Conservation (phyloP, 2,329 filamentous ascomycete genomes). For the Graphium sp. region DNA sequence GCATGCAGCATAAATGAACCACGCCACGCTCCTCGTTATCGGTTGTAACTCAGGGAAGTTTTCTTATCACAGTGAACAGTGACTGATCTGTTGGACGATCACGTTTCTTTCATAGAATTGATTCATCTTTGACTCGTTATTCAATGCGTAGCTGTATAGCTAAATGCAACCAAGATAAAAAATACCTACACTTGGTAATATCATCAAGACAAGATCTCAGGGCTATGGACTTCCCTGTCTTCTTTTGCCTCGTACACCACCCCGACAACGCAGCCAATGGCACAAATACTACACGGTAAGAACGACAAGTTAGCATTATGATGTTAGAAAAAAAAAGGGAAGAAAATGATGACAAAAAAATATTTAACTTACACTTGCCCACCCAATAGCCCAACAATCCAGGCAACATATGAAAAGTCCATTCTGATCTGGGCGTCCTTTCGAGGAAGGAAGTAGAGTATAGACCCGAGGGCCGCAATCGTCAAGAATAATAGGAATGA, state of each 20-base stretch:
- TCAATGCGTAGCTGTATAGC: no score
- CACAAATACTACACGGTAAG: neutral
- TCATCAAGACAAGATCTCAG: neutral
- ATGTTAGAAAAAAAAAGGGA: neutral
- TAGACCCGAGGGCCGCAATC: neutral
- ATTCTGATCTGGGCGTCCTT: neutral
- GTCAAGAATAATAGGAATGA: neutral
- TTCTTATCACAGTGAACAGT: no score
- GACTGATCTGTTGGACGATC: no score
- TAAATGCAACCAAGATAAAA: conserved; percentile 8
- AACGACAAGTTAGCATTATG: neutral
- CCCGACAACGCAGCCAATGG: neutral
- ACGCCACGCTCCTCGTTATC: no score
- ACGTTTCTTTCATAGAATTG: no score
- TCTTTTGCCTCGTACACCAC: conserved; percentile 3
- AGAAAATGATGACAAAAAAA: neutral
- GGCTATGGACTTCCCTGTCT: no score
- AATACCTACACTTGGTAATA: conserved; percentile 1
- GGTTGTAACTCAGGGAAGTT: no score
- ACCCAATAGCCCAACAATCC: conserved; percentile 1
- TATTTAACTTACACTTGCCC: conserved; percentile 2
- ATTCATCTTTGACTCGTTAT: no score
- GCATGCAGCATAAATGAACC: no score
- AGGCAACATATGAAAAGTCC: conserved; percentile 1
- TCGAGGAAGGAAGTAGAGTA: neutral